Percentiles rank a stretch among this genome's conserved stretches.
Evolutionary conservation across 306 rosid species (phyloP).

Genomic region (Dicorynia guianensis): DNA sequence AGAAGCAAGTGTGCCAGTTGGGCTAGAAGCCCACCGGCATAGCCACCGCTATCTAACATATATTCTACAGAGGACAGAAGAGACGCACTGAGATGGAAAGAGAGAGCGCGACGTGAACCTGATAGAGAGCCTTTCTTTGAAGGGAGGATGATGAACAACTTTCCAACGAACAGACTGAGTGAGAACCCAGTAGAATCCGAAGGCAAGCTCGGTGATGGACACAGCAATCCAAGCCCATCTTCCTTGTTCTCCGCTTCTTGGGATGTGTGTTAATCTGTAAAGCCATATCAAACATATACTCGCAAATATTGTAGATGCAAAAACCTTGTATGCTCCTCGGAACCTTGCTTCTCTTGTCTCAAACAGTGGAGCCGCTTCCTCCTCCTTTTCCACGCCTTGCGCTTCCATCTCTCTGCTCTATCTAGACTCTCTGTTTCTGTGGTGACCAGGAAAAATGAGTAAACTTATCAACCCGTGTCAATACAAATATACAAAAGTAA

Average conservation of each 20-base stretch:
- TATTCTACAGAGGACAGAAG: too few species aligned
- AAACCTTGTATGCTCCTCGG: slow-evolving; percentile 38
- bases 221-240: slow-evolving; percentile 54
- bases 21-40: too few species aligned
- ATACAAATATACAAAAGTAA: too few species aligned
- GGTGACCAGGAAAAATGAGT: too few species aligned
- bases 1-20: too few species aligned
- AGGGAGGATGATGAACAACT: slow-evolving; percentile 41
- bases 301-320: slow-evolving; percentile 50
- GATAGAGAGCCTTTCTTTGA: slow-evolving; percentile 46
- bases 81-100: too few species aligned
- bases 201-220: slow-evolving; percentile 46
- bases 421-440: too few species aligned
- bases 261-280: slow-evolving; percentile 50
- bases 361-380: slow-evolving; percentile 27
- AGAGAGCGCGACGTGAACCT: slow-evolving; percentile 43
- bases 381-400: not conserved
- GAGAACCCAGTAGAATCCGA: slow-evolving; percentile 68
- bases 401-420: not conserved
- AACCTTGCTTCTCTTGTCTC: slow-evolving; percentile 51
- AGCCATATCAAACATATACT: slow-evolving; percentile 55
- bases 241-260: not conserved
- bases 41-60: too few species aligned
- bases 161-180: slow-evolving; percentile 70
- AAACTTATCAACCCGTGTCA: too few species aligned